Conservation (phyloP, 2,329 filamentous ascomycete genomes). For the Colletotrichum sp. region DNA sequence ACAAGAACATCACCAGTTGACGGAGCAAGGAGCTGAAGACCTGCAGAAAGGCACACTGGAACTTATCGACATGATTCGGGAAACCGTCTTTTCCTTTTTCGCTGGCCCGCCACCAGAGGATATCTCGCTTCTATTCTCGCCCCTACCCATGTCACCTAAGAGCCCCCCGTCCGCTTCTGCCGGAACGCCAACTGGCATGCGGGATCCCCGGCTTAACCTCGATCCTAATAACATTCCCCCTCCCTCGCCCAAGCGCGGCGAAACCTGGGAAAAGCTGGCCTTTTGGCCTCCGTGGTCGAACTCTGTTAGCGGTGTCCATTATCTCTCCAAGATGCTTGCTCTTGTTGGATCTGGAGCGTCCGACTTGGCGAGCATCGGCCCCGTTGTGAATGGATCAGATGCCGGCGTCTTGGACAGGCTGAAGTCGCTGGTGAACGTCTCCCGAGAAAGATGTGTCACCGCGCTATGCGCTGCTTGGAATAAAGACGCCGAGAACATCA, state of each 20-base stretch:
- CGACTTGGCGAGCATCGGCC: constrained; percentile 79
- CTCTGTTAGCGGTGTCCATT: constrained; percentile 89
- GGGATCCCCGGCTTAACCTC: constrained; percentile 80
- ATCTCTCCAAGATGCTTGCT: constrained; percentile 80
- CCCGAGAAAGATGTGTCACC: constrained; percentile 84
- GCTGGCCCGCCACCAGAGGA: constrained; percentile 89
- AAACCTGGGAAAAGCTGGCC: constrained; percentile 90
- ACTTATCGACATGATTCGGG: constrained; percentile 82
- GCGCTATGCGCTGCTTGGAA: constrained; percentile 93
- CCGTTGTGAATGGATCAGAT: constrained; percentile 61
- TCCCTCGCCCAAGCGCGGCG: constrained; percentile 78
- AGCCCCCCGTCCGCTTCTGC: constrained; percentile 64
- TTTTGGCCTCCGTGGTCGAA: constrained; percentile 97
- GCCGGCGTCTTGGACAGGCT: constrained; percentile 72
- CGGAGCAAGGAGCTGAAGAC: constrained; percentile 71
- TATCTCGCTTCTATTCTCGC: constrained; percentile 85
- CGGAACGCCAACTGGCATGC: constrained; percentile 56
- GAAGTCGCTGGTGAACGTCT: constrained; percentile 74
- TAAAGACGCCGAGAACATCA: constrained; percentile 90
- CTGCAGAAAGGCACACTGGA: constrained; percentile 81
- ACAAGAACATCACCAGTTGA: constrained; percentile 79
- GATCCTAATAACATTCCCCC: constrained; percentile 79
- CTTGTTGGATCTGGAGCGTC: constrained; percentile 87
- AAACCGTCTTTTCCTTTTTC: constrained; percentile 83
- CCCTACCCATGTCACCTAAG: constrained; percentile 71